Conservation (phyloP, 148 eudicot species). For the Drosera capensis region DNA sequence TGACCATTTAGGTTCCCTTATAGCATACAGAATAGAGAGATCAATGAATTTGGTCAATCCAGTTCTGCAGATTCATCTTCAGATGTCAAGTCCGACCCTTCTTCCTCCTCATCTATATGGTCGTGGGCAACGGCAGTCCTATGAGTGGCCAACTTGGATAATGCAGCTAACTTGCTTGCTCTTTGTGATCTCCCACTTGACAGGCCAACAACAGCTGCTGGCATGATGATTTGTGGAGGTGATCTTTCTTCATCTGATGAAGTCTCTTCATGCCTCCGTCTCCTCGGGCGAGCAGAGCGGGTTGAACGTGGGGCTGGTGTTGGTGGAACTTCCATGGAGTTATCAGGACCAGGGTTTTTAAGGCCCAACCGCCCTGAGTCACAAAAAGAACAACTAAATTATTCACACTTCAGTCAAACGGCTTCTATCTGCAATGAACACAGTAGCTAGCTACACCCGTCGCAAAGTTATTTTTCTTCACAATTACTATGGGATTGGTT, state of each 20-base stretch:
- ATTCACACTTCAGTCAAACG: background rate
- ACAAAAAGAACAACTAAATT: background rate
- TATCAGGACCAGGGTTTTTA: constrained; percentile 22
- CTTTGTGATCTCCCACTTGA: constrained; percentile 60
- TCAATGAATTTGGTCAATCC: too few relatives aligned
- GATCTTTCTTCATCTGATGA: constrained; percentile 66
- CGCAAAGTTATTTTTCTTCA: too few relatives aligned
- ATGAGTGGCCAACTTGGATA: constrained; percentile 51
- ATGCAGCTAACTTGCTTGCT: constrained; percentile 89
- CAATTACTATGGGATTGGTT: too few relatives aligned
- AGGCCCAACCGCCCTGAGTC: constrained; percentile 48
- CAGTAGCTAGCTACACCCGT: background rate
- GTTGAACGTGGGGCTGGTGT: constrained; percentile 55
- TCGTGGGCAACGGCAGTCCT: constrained; percentile 13
- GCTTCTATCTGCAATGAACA: background rate
- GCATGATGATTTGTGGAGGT: constrained; percentile 32
- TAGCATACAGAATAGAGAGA: too few relatives aligned
- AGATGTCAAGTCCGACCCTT: constrained; percentile 39
- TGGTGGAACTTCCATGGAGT: constrained; percentile 40
- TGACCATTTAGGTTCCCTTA: too few relatives aligned
- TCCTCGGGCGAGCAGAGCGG: constrained; percentile 33
- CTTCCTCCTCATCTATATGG: constrained; percentile 35
- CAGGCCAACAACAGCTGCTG: constrained; percentile 19
- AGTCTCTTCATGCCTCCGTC: constrained; percentile 44
- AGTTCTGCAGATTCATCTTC: constrained; percentile 45